Conservation (phyloP, 2,329 filamentous ascomycete genomes). For the Nannizziopsis barbatae region DNA sequence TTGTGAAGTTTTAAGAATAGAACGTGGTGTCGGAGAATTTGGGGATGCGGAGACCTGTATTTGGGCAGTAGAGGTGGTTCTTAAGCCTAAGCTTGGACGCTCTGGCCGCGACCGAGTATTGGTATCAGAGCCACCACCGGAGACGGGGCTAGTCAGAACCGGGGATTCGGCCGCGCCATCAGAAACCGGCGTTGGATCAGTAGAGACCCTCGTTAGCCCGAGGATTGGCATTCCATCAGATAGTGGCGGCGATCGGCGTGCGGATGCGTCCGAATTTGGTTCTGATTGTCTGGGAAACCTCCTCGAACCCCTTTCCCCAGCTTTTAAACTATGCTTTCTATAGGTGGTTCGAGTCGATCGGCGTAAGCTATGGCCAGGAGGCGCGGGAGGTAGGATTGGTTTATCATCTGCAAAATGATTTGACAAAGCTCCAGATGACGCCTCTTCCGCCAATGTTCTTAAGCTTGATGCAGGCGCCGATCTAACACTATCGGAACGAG, state of each 20-base stretch:
- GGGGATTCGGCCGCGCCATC: slow-evolving; percentile 40
- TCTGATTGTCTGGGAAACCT: slow-evolving; percentile 8
- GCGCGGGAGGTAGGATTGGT: slow-evolving; percentile 68
- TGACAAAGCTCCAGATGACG: slow-evolving; percentile 5
- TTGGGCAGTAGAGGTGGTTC: slow-evolving; percentile 3
- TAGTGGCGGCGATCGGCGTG: slow-evolving; percentile 27
- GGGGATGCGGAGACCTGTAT: slow-evolving; percentile 12
- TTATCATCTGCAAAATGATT: slow-evolving; percentile 45
- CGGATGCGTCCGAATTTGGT: slow-evolving; percentile 43
- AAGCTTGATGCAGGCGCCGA: slow-evolving; percentile 9
- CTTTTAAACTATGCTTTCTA: slow-evolving; percentile 72
- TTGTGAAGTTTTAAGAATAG: neutral
- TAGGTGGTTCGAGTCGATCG: slow-evolving; percentile 89
- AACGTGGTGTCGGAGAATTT: slow-evolving; percentile 1
- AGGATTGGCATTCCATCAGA: slow-evolving; percentile 27
- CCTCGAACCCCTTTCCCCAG: slow-evolving; percentile 7
- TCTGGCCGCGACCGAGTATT: slow-evolving; percentile 1
- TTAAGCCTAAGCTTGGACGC: slow-evolving; percentile 1
- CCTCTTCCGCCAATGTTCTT: slow-evolving; percentile 14
- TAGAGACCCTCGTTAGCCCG: slow-evolving; percentile 28
- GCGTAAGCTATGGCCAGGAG: slow-evolving; percentile 66
- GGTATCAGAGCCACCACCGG: slow-evolving; percentile 9
- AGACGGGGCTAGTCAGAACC: slow-evolving; percentile 17
- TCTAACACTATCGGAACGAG: slow-evolving; percentile 7
- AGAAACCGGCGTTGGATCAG: slow-evolving; percentile 26